Evolutionary conservation across 2,329 filamentous ascomycete genomes (phyloP).

Genomic region (Alternaria metachromatica): DNA sequence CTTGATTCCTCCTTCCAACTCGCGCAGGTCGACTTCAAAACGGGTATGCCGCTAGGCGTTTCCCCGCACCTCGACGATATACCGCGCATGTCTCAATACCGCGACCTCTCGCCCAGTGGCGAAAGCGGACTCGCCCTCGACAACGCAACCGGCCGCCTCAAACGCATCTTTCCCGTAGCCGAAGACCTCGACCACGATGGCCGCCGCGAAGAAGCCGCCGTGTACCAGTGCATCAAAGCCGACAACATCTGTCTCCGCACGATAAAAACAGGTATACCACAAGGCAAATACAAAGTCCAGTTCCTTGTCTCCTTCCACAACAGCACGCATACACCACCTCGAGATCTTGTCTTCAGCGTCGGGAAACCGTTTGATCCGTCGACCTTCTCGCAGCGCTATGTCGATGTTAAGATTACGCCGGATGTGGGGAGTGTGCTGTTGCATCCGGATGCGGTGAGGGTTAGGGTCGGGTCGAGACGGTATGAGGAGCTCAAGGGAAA

Average conservation of each 20-base stretch:
- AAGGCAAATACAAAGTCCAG: conserved; percentile 45
- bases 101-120: conserved; percentile 34
- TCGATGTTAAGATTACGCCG: conserved; percentile 49
- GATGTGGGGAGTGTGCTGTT: conserved; percentile 48
- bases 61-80: conserved; percentile 27
- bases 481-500: conserved; percentile 40
- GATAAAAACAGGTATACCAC: conserved; percentile 47
- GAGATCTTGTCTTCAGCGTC: conserved; percentile 46
- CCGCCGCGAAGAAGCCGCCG: conserved; percentile 42
- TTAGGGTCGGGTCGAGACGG: conserved; percentile 39
- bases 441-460: conserved; percentile 47
- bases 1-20: conserved; percentile 40
- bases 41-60: conserved; percentile 40
- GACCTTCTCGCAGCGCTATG: conserved; percentile 42
- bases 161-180: conserved; percentile 45
- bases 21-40: conserved; percentile 49
- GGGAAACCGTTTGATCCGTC: conserved; percentile 45
- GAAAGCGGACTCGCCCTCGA: conserved; percentile 41
- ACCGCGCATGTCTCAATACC: conserved; percentile 29
- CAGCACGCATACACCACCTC: conserved; percentile 24
- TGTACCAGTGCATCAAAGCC: conserved; percentile 42
- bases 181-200: conserved; percentile 47
- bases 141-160: conserved; percentile 27
- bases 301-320: conserved; percentile 46
- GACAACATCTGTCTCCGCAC: conserved; percentile 46